Evolutionary conservation across 1,139 yeast species (phyloP).

Genomic region (Kodamaea anthophila): DNA sequence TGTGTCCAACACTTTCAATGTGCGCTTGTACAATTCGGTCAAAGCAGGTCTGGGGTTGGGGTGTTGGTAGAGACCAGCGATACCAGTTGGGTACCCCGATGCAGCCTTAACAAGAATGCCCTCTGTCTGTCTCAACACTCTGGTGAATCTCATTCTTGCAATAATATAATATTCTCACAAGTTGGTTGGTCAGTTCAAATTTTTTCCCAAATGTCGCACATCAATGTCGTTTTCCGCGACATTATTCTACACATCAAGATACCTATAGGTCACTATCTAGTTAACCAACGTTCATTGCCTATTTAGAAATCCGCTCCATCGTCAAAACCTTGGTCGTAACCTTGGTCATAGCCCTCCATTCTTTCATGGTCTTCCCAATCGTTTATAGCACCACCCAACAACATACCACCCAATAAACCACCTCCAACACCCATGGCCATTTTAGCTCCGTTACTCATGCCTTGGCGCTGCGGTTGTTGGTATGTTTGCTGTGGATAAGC

Average conservation of each 20-base stretch:
- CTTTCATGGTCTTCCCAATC: constrained; percentile 19
- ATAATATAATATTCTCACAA: constrained; percentile 4
- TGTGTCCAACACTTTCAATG: constrained; percentile 51
- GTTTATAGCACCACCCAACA: constrained; percentile 28
- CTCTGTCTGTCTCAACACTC: constrained; percentile 44
- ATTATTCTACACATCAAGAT: too few species aligned
- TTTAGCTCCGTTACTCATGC: constrained; percentile 35
- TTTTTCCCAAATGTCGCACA: constrained; percentile 6
- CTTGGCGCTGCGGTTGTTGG: constrained; percentile 9
- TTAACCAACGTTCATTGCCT: too few species aligned
- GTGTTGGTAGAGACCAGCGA: constrained; percentile 72
- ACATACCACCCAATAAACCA: constrained; percentile 71
- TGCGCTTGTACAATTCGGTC: constrained; percentile 62
- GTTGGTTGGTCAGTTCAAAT: constrained; percentile 23
- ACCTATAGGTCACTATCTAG: constrained; percentile 1
- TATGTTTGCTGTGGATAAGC: constrained; percentile 14
- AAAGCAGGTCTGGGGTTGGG: constrained; percentile 84
- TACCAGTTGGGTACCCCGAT: constrained; percentile 70
- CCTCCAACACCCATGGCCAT: constrained; percentile 74
- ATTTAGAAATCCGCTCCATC: constrained; percentile 12
- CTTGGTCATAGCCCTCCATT: constrained; percentile 26
- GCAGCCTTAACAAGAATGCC: constrained; percentile 64
- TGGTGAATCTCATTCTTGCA: constrained; percentile 34
- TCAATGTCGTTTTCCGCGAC: constrained; percentile 3
- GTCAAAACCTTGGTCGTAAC: constrained; percentile 25